Conservation (phyloP, 768 basidiomycete genomes). For the Macrolepiota fuliginosa region DNA sequence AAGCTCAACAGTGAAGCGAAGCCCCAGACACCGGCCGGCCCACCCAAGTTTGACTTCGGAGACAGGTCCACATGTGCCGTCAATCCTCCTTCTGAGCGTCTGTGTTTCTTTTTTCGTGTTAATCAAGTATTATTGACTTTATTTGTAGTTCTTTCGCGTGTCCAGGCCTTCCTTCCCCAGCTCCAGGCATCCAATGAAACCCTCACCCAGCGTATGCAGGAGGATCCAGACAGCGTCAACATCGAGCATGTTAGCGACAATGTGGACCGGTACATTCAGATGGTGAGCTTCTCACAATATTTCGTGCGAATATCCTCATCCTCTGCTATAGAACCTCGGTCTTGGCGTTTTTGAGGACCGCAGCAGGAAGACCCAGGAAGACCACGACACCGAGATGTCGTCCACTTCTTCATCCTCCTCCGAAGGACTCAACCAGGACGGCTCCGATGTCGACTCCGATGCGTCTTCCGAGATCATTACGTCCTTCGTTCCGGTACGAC, state of each 20-base stretch:
- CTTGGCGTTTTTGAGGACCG: slow-evolving; percentile 58
- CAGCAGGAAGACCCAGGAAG: slow-evolving; percentile 17
- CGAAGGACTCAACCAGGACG: slow-evolving; percentile 25
- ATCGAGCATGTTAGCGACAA: slow-evolving; percentile 59
- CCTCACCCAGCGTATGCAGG: slow-evolving; percentile 41
- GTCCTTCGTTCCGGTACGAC: slow-evolving; percentile 37
- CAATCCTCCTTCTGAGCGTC: slow-evolving; percentile 48
- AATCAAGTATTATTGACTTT: slow-evolving; percentile 1
- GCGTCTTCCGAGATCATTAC: slow-evolving; percentile 36
- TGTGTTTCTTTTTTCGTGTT: slow-evolving; percentile 19
- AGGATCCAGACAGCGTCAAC: slow-evolving; percentile 59
- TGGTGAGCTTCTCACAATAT: slow-evolving; percentile 38
- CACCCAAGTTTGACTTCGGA: slow-evolving; percentile 34
- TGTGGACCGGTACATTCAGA: slow-evolving; percentile 59
- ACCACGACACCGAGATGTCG: slow-evolving; percentile 30
- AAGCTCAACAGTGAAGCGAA: slow-evolving; percentile 29
- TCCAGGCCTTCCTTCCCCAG: slow-evolving; percentile 66
- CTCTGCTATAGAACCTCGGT: slow-evolving; percentile 52
- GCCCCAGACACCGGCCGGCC: slow-evolving; percentile 17
- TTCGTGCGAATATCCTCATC: not conserved
- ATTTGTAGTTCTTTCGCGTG: slow-evolving; percentile 57
- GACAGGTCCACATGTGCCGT: slow-evolving; percentile 33
- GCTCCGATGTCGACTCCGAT: slow-evolving; percentile 32
- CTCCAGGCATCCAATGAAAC: slow-evolving; percentile 62
- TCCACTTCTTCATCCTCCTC: slow-evolving; percentile 23